Base-by-base conservation (phyloP, 352 stramenopile genomes). In the Phytophthora boehmeriae region DNA sequence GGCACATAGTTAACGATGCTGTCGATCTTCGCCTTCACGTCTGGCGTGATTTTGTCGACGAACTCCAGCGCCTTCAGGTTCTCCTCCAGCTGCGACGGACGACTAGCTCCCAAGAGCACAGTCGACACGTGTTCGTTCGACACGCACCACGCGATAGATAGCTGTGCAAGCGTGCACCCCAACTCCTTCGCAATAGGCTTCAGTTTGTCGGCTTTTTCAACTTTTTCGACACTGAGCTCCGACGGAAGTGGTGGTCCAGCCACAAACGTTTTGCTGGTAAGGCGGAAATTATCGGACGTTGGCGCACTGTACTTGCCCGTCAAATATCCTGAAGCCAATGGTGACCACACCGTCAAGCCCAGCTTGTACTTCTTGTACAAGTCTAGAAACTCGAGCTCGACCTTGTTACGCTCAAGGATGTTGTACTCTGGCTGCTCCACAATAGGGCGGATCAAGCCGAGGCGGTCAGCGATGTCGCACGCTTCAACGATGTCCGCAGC, bases 261-360 rank as follows among this genome's bases (percentile, higher is more conserved):
- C n/a, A n/a, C n/a, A n/a, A n/a, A n/a, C n/a, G n/a, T n/a, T n/a
- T n/a, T n/a, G n/a, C n/a, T n/a, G n/a, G n/a, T n/a, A n/a, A n/a
- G n/a, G n/a, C n/a, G n/a, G n/a, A n/a, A n/a, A n/a, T n/a, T n/a
- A n/a, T n/a, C 54, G 11, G 51, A 60, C 16, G 63, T 65, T 14
- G 62, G 74, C 3, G 53, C 34, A 62, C 59, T 72, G 71, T 90
- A 88, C 64, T 92, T 92, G 48, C 79, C 79, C n/a, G 80, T 88
- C 6, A 92, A 59, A 16, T 83, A 22, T 6, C 80, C 83, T 11
- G 66, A 76, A 1, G 68, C 66, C 0, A 91, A 60, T 5, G 58
- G 64, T 8, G 55, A 66, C 56, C 45, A 71, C 27, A 47, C 59
- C 35, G 76, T 86, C 8, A 76, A 52, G 3, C 74, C 76, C 11